These are phyloP conservation scores for Phenoliferia sp. DNA, from an alignment of 1,284 basidiomycete species.

Conservation along the genomic window DNA sequence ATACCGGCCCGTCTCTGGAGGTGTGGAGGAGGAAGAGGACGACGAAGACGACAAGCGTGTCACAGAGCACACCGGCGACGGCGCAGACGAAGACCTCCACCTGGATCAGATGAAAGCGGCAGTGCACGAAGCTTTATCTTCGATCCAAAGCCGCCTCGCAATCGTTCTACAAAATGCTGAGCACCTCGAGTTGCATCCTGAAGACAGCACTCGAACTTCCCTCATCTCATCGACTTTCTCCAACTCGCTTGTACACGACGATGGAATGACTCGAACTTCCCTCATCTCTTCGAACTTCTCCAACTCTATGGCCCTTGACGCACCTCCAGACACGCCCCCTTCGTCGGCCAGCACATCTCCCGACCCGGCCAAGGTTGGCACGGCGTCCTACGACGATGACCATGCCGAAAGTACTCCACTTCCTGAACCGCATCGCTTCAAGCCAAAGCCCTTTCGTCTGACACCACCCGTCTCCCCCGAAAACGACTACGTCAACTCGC, in stretches of 20 bases:
- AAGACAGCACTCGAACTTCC: background rate
- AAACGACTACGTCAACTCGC: background rate
- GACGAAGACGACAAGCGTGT: slow-evolving; percentile 7
- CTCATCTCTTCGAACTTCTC: background rate
- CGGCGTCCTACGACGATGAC: too few species aligned
- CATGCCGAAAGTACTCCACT: background rate
- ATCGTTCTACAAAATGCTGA: slow-evolving; percentile 22
- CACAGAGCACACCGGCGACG: background rate
- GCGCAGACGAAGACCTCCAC: slow-evolving; percentile 10
- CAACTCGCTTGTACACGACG: background rate
- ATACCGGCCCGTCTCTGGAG: background rate
- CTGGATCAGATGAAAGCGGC: slow-evolving; percentile 15
- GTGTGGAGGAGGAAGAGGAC: slow-evolving; percentile 3
- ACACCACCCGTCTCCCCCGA: slow-evolving; percentile 21
- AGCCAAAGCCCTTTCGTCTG: slow-evolving; percentile 15
- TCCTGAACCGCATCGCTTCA: slow-evolving; percentile 9
- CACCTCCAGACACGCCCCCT: background rate
- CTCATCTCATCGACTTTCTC: background rate
- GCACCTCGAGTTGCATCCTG: background rate
- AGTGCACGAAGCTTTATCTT: slow-evolving; percentile 24
- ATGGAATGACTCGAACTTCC: background rate
- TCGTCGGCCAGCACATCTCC: background rate
- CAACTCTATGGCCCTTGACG: background rate
- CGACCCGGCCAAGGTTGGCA: background rate
- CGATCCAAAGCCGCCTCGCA: slow-evolving; percentile 27